phyloP scores from a whole-genome alignment of 129 eudicot species.

The Erigeron canadensis region DNA sequence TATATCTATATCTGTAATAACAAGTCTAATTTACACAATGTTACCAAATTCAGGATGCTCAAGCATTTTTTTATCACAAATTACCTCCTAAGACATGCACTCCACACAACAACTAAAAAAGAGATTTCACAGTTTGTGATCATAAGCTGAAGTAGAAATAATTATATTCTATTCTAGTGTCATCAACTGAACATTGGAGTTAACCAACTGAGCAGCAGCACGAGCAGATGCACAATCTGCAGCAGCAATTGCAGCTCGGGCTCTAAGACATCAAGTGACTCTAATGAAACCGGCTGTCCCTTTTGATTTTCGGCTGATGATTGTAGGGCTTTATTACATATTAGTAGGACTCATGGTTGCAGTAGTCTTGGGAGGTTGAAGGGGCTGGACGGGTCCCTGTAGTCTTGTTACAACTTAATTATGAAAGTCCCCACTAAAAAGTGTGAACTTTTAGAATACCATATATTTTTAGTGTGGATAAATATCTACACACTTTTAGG shows the following conservation, averaged over 20 bases:
- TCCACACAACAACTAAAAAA: neutral
- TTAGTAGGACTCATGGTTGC: constrained; percentile 24
- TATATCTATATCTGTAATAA: too few species aligned
- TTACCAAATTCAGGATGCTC: neutral
- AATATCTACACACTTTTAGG: too few species aligned
- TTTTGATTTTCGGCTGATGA: constrained; percentile 23
- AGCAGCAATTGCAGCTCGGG: constrained; percentile 81
- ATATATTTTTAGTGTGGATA: too few species aligned
- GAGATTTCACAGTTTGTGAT: neutral
- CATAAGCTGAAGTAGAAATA: constrained; percentile 21
- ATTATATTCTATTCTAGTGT: constrained; percentile 36
- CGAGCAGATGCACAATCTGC: constrained; percentile 98
- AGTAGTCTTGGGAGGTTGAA: constrained; percentile 36
- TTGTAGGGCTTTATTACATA: constrained; percentile 31
- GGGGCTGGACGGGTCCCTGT: constrained; percentile 19
- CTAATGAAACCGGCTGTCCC: constrained; percentile 27
- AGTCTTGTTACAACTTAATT: too few species aligned
- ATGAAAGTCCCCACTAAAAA: too few species aligned
- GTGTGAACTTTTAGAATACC: too few species aligned
- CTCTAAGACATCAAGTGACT: constrained; percentile 69
- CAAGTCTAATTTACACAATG: neutral
- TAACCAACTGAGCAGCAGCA: constrained; percentile 80
- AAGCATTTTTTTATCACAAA: neutral
- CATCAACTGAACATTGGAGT: constrained; percentile 35
- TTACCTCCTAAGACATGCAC: neutral